Percentiles rank a stretch among this genome's conserved stretches.
Evolutionary conservation across 2,329 filamentous ascomycete genomes (phyloP).

Genomic region (Fusarium cyanostomum): DNA sequence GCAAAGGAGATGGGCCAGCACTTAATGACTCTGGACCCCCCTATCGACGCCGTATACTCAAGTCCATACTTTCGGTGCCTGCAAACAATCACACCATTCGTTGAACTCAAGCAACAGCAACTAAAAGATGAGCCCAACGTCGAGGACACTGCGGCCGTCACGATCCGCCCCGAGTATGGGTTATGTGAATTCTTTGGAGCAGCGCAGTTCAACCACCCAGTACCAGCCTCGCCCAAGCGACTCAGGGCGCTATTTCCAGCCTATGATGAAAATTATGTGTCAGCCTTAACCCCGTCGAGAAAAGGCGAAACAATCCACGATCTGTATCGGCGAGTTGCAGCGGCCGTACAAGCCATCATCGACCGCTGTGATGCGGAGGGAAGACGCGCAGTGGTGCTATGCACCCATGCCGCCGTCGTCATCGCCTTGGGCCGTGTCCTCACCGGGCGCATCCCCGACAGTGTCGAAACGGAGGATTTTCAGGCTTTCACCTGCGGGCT

Average conservation of each 20-base stretch:
- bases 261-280: conserved; percentile 65
- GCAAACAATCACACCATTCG: conserved; percentile 80
- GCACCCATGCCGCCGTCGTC: conserved; percentile 88
- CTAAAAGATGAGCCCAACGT: conserved; percentile 10
- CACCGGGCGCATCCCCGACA: conserved; percentile 79
- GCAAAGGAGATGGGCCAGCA: conserved; percentile 77
- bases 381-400: conserved; percentile 78
- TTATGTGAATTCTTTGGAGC: conserved; percentile 91
- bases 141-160: conserved; percentile 41
- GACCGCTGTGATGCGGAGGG: conserved; percentile 75
- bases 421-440: conserved; percentile 86
- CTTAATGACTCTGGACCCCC: conserved; percentile 69
- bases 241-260: conserved; percentile 75
- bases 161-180: conserved; percentile 65
- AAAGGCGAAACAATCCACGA: conserved; percentile 82
- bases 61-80: conserved; percentile 89
- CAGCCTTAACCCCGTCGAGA: conserved; percentile 71
- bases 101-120: conserved; percentile 54
- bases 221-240: conserved; percentile 70
- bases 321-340: conserved; percentile 82
- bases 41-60: conserved; percentile 81
- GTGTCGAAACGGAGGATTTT: conserved; percentile 81
- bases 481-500: conserved; percentile 84
- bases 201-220: conserved; percentile 85
- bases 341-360: conserved; percentile 75